Conservation (phyloP, 768 basidiomycete genomes). For the Auricularia sp. region DNA sequence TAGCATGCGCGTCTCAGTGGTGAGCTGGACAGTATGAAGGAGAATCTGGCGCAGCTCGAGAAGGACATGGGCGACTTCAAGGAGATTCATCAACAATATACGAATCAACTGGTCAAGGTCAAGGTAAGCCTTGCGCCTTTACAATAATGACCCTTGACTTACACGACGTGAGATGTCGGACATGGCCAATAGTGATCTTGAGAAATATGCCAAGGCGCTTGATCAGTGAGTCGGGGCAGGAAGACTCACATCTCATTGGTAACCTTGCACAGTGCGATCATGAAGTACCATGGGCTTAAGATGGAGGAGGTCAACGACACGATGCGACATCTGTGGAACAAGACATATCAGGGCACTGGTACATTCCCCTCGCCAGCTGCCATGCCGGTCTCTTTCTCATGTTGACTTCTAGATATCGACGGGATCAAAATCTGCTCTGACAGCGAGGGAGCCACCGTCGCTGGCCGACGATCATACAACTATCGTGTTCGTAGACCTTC, state of each 20-base stretch:
- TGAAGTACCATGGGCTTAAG: slow-evolving; percentile 95
- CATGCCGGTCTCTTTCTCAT: neutral
- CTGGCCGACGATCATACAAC: slow-evolving; percentile 90
- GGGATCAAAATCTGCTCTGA: slow-evolving; percentile 94
- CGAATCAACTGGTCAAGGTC: slow-evolving; percentile 85
- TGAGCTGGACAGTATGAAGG: slow-evolving; percentile 64
- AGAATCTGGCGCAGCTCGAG: slow-evolving; percentile 56
- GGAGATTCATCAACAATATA: slow-evolving; percentile 76
- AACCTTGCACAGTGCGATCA: slow-evolving; percentile 65
- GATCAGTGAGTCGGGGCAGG: slow-evolving; percentile 60
- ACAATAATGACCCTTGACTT: neutral
- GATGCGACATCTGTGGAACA: slow-evolving; percentile 95
- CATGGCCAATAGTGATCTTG: slow-evolving; percentile 93
- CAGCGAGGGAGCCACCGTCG: slow-evolving; percentile 60
- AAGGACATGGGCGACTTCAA: slow-evolving; percentile 77
- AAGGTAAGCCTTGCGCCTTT: slow-evolving; percentile 46
- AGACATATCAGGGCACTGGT: slow-evolving; percentile 98
- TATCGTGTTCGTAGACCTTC: slow-evolving; percentile 59
- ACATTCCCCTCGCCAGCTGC: slow-evolving; percentile 7
- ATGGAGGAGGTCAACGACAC: slow-evolving; percentile 99
- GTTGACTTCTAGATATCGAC: slow-evolving; percentile 71
- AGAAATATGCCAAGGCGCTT: slow-evolving; percentile 95
- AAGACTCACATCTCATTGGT: neutral
- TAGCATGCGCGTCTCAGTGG: slow-evolving; percentile 78
- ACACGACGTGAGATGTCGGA: slow-evolving; percentile 67